Conservation (phyloP, 805 yeast genomes). For the Lipomyces anomalus region DNA sequence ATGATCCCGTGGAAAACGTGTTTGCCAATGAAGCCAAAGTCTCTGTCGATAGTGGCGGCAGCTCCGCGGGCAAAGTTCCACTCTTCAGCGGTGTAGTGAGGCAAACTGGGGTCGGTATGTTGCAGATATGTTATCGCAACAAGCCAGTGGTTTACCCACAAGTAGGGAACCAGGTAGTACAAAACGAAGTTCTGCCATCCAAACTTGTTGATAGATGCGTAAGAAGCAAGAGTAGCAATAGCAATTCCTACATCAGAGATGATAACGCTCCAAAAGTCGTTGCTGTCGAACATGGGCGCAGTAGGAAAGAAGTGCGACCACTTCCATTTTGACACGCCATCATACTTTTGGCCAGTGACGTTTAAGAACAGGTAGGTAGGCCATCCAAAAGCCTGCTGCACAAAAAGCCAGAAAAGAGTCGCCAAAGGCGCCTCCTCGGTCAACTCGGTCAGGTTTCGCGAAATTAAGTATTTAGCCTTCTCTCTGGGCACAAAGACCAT, state of each 20-base stretch:
- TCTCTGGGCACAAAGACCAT: constrained; percentile 79
- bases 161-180: constrained; percentile 71
- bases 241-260: constrained; percentile 66
- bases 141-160: constrained; percentile 84
- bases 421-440: constrained; percentile 70
- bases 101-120: constrained; percentile 73
- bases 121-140: constrained; percentile 81
- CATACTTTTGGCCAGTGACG: constrained; percentile 69
- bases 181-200: constrained; percentile 60
- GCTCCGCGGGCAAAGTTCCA: constrained; percentile 85
- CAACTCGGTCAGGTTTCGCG: constrained; percentile 44
- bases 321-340: constrained; percentile 43
- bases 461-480: constrained; percentile 47
- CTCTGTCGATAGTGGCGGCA: constrained; percentile 80
- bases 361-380: constrained; percentile 57
- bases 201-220: constrained; percentile 53
- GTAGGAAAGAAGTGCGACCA: constrained; percentile 67
- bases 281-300: constrained; percentile 67
- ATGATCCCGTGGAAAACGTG: constrained; percentile 81
- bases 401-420: constrained; percentile 49
- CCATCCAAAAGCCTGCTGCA: constrained; percentile 80
- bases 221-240: constrained; percentile 41
- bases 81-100: constrained; percentile 67
- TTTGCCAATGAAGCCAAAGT: constrained; percentile 73
- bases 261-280: constrained; percentile 66